Conservation (phyloP, 2,329 filamentous ascomycete species). For the Neopestalotiopsis rosae region DNA sequence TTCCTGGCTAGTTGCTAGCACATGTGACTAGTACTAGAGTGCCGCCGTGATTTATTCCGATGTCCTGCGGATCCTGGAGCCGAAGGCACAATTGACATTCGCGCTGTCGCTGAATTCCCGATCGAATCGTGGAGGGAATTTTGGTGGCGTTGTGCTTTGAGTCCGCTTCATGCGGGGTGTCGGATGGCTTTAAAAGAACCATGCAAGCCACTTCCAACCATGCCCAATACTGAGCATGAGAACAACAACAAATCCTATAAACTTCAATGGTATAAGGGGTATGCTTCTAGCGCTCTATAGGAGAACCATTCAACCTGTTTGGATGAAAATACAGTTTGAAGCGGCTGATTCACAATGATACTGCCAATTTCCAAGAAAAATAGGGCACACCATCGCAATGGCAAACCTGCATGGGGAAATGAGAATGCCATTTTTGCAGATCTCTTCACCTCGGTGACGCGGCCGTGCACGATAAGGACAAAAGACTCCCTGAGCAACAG, state of each 20-base stretch:
- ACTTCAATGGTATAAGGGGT: background rate
- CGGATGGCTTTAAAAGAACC: background rate
- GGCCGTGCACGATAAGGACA: background rate
- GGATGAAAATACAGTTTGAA: background rate
- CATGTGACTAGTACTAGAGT: background rate
- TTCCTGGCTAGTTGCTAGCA: background rate
- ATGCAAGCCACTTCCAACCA: no score
- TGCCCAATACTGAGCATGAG: background rate
- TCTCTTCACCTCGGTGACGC: background rate
- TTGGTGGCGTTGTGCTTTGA: background rate
- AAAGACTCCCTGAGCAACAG: background rate
- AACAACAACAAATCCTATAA: no score
- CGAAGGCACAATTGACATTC: background rate
- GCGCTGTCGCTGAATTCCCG: background rate
- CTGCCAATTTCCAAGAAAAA: background rate
- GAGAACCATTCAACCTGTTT: background rate
- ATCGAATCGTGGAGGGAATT: background rate
- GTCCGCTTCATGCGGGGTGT: background rate
- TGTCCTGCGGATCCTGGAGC: background rate
- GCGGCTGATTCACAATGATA: background rate
- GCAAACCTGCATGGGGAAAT: background rate
- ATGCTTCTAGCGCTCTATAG: background rate
- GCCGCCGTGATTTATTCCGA: background rate
- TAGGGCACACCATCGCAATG: background rate
- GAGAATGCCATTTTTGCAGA: constrained; percentile 3